These are phyloP conservation scores for Penicillium sp. DNA, from an alignment of 2,329 filamentous ascomycete species.

Conservation along the genomic window DNA sequence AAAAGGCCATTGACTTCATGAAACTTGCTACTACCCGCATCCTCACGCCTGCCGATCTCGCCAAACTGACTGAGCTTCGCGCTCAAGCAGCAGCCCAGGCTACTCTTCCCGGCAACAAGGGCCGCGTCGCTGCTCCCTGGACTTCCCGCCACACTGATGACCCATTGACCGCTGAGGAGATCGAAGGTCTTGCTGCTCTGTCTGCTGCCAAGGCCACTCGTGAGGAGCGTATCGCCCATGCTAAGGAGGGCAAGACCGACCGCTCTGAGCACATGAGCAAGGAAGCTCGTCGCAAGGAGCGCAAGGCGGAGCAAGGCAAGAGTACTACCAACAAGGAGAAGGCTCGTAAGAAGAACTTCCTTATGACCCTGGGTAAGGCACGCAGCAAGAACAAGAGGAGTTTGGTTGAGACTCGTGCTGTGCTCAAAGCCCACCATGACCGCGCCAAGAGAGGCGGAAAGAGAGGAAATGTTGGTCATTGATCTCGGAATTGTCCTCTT, in stretches of 20 bases:
- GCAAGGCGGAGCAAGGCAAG: constrained; percentile 87
- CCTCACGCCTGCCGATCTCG: constrained; percentile 91
- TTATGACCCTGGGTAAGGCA: constrained; percentile 97
- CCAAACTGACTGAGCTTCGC: constrained; percentile 86
- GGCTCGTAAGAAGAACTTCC: constrained; percentile 92
- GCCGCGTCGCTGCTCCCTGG: constrained; percentile 46
- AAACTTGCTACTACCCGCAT: constrained; percentile 90
- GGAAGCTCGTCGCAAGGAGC: constrained; percentile 75
- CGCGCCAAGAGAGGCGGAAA: constrained; percentile 79
- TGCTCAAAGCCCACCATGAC: constrained; percentile 75
- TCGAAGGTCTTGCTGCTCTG: constrained; percentile 77
- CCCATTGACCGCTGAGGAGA: constrained; percentile 82
- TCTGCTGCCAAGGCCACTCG: constrained; percentile 73
- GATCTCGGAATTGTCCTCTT: background rate
- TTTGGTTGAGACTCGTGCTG: constrained; percentile 77
- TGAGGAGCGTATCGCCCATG: constrained; percentile 80
- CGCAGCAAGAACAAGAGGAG: constrained; percentile 94
- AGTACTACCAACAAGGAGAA: constrained; percentile 98
- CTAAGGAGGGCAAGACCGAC: constrained; percentile 74
- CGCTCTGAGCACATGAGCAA: constrained; percentile 80
- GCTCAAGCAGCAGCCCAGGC: constrained; percentile 68
- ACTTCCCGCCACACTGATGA: constrained; percentile 73
- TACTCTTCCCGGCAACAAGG: constrained; percentile 46
- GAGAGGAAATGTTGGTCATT: constrained; percentile 59
- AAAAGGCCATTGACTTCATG: constrained; percentile 31